These are phyloP conservation scores for Triangularia setosa DNA, from an alignment of 2,329 filamentous ascomycete species.

Conservation along the genomic window DNA sequence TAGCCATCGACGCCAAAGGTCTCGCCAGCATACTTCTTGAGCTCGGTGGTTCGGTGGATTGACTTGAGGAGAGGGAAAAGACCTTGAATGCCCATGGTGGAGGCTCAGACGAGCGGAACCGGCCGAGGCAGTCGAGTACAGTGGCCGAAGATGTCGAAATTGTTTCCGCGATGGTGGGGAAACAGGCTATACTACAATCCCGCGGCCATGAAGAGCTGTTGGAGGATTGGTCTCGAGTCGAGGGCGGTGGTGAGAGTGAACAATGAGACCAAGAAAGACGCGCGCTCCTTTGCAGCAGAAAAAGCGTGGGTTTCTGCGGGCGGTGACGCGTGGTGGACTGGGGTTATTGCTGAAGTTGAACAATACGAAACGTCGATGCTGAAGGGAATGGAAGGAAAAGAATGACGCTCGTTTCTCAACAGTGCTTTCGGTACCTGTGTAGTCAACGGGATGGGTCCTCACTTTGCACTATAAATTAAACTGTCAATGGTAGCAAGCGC, in stretches of 20 bases:
- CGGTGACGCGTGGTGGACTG: conserved; percentile 9
- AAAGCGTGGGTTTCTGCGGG: conserved; percentile 5
- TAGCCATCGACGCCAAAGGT: conserved; percentile 95
- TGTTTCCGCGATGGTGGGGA: background rate
- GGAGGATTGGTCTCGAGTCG: background rate
- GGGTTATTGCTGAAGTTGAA: background rate
- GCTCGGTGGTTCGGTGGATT: conserved; percentile 81
- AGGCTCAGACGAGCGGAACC: too few relatives aligned
- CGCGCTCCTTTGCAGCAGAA: background rate
- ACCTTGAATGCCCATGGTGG: conserved; percentile 28
- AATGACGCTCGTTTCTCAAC: background rate
- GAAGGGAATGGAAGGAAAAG: background rate
- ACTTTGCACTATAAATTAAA: background rate
- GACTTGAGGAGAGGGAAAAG: conserved; percentile 91
- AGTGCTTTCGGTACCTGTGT: background rate
- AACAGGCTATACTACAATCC: background rate
- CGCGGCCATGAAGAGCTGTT: conserved; percentile 15
- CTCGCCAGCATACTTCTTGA: conserved; percentile 83
- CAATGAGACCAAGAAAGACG: background rate
- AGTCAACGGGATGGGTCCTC: background rate
- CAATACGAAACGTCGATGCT: conserved; percentile 10
- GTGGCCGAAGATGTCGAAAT: background rate
- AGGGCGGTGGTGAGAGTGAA: background rate
- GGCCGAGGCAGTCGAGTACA: background rate
- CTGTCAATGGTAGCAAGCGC: background rate